Evolutionary conservation across 2,329 filamentous ascomycete genomes (phyloP), one percentile per base, ranked within the genome.

Genomic region (Nigrograna mackinnonii): DNA sequence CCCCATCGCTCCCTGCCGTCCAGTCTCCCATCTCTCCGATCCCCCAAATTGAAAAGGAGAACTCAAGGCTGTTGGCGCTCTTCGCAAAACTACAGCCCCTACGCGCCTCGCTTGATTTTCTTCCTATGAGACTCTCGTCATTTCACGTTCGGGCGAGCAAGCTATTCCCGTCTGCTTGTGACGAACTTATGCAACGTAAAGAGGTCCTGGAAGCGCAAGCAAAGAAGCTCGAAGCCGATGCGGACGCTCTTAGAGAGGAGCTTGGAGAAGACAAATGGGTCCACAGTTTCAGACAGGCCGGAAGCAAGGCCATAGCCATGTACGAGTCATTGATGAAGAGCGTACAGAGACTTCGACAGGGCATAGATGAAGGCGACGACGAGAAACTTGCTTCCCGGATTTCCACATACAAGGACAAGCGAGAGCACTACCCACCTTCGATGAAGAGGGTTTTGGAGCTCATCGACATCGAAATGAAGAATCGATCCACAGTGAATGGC

Each of bases 51-150:
- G 74, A 77, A 16, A 86, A 90, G 54, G 91, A 97, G 51, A 92
- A 96, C 63, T 90, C 90, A 2, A 91, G 87, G 51, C 76, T 99
- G 4, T 79, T 97, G 38, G 91, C 89, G 2, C 76, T 99, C 11
- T 96, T 97, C 68, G 94, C 94, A 4, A 84, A 92, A 43, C 95
- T 97, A 87, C 94, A 97, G 58, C 92, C 94, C 1, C 73, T 99
- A 16, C 82, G 91, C 41, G 94, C 94, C 2, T 96, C 91, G 0
- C 77, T 99, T 22, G 94, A 97, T 67, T 99, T 99, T 60, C 72
- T 99, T 17, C 94, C 94, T 2, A 97, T 97, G 92, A 80, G 92
- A 39, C 72, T 99, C 13, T 90, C 89, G 1, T 87, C 88, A 33
- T 99, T 97, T 60, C 84, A 92, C 56, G 76, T 81, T 2, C 82